These are phyloP conservation scores for Spiraea crenata DNA, from an alignment of 331 rosid genomes.

Conservation along the genomic window DNA sequence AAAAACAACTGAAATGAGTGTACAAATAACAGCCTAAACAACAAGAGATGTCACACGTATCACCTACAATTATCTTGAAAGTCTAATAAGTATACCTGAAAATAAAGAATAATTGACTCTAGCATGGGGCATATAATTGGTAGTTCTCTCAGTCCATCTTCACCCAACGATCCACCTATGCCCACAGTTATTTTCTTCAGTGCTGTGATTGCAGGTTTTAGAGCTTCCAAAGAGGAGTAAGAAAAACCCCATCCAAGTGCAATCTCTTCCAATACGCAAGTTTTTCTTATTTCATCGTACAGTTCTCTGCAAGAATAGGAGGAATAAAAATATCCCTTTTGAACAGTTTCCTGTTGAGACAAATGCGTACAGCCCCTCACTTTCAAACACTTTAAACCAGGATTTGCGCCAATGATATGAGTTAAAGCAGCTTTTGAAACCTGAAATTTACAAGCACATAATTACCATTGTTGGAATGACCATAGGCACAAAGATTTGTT, in stretches of 20 bases:
- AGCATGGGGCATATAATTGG: constrained; percentile 60
- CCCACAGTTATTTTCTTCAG: constrained; percentile 56
- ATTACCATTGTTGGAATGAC: constrained; percentile 13
- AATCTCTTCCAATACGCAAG: constrained; percentile 58
- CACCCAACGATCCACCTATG: constrained; percentile 69
- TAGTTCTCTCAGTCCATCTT: constrained; percentile 50
- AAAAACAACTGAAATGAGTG: constrained; percentile 25
- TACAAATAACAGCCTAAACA: background rate
- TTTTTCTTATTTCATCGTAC: constrained; percentile 43
- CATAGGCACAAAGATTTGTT: constrained; percentile 4
- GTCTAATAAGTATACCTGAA: constrained; percentile 56
- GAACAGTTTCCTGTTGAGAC: constrained; percentile 31
- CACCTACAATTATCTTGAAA: constrained; percentile 17
- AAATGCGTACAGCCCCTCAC: constrained; percentile 62
- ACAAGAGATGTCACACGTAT: background rate
- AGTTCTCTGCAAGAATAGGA: constrained; percentile 37
- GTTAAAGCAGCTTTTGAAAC: constrained; percentile 65
- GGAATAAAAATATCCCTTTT: constrained; percentile 32
- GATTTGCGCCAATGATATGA: constrained; percentile 44
- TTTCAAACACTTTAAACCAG: constrained; percentile 54
- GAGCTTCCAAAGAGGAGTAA: constrained; percentile 52
- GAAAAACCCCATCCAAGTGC: constrained; percentile 84
- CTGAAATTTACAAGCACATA: constrained; percentile 37
- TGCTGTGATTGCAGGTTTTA: constrained; percentile 56
- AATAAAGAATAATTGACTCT: constrained; percentile 56